Evolutionary conservation across 345 rosid genomes (phyloP).

Genomic region (Eucalyptus marginata): DNA sequence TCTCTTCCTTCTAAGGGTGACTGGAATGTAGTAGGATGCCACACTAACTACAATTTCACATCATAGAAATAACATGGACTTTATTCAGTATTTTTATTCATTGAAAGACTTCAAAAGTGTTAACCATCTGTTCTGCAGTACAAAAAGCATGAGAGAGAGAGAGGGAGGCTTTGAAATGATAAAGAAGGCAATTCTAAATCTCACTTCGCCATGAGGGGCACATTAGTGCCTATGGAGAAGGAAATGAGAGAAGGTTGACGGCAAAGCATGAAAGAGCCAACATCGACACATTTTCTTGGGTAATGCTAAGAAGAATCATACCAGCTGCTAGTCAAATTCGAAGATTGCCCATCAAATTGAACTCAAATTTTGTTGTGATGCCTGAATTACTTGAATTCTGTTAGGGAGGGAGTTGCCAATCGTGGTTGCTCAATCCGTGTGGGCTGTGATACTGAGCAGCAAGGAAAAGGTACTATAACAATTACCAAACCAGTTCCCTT

Average conservation of each 20-base stretch:
- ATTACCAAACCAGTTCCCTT: background rate
- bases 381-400: background rate
- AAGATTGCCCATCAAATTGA: background rate
- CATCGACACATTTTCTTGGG: conserved; percentile 86
- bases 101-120: background rate
- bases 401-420: conserved; percentile 75
- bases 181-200: background rate
- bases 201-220: conserved; percentile 74
- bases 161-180: background rate
- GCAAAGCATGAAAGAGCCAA: conserved; percentile 92
- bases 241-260: conserved; percentile 76
- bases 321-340: background rate
- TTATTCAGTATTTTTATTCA: too few relatives aligned
- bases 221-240: conserved; percentile 87
- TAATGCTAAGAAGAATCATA: background rate
- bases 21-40: background rate
- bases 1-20: too few relatives aligned
- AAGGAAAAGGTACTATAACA: conserved; percentile 58
- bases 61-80: background rate
- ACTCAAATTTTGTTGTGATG: background rate
- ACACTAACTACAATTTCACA: background rate
- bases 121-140: too few relatives aligned
- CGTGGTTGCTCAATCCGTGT: conserved; percentile 88
- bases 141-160: background rate
- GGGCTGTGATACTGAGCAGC: conserved; percentile 82